Base-by-base conservation (phyloP, 2,329 filamentous ascomycete species). In the Plenodomus biglobosus region DNA sequence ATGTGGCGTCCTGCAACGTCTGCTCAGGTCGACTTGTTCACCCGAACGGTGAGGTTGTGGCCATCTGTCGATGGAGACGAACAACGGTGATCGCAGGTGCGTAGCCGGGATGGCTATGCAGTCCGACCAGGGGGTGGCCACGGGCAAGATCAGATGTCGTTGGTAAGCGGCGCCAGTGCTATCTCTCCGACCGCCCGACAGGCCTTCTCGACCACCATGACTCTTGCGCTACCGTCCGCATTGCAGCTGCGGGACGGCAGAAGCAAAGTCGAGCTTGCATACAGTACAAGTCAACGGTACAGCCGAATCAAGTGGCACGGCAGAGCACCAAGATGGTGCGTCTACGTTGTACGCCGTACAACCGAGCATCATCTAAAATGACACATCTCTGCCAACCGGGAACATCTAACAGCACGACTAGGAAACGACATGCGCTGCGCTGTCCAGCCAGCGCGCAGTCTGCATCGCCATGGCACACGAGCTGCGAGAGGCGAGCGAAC, bases 401-500 rank as follows among this genome's bases (percentile, higher is more conserved):
- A 49, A 34, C 42, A 50, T 44, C 42, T 15, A 38, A 40, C 37
- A 42, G 50, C 44, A 30, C 37, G 20, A 41, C 21, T 17, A 27
- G 49, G 48, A 53, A 30, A 30, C 21, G 22, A 35, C 27, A 56
- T 49, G 50, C 46, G 17, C 27, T 48, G 40, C 47, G 38, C 40
- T 27, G 19, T 44, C 36, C 36, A 52, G 17, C 50, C 45, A 58
- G 47, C 47, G 43, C 46, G 37, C 52, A 44, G 50, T 40, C 24
- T 48, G 42, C 35, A 39, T 46, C 48, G 53, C 43, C 44, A 35
- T 32, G 16, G 44, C 22, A 27, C 48, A 62, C 55, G 54, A 65
- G 53, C 64, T 64, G 58, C 44, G 50, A 62, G 65, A 46, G 57
- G 59, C 61, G 65, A 66, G 64, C n/a, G n/a, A n/a, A n/a, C n/a